Percentiles rank a stretch among this genome's conserved stretches.
phyloP scores from a whole-genome alignment of 768 basidiomycete genomes.

The Agaricus blazei region DNA sequence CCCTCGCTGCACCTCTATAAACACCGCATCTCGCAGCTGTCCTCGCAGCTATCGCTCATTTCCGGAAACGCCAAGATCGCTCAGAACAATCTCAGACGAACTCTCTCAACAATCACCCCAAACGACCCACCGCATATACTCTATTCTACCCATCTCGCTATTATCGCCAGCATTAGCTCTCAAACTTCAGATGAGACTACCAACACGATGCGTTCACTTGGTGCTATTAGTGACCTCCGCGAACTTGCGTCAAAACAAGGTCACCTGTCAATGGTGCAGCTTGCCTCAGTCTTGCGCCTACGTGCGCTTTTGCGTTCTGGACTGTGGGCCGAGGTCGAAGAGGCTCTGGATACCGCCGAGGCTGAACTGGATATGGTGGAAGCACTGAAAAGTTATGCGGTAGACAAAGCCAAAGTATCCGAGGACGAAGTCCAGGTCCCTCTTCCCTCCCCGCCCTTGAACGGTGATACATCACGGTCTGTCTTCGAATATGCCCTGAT shows the following conservation, averaged over 20 bases:
- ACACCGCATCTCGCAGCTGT: constrained; percentile 55
- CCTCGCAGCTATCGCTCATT: constrained; percentile 53
- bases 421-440: constrained; percentile 22
- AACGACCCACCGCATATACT: constrained; percentile 47
- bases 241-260: constrained; percentile 23
- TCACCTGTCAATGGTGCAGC: constrained; percentile 27
- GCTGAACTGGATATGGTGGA: constrained; percentile 47
- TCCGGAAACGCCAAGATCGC: constrained; percentile 52
- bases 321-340: constrained; percentile 45
- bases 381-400: constrained; percentile 28
- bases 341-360: constrained; percentile 48
- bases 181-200: constrained; percentile 11
- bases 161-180: constrained; percentile 35
- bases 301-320: constrained; percentile 53
- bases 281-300: constrained; percentile 39
- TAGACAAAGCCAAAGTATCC: neutral
- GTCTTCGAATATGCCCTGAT: constrained; percentile 26
- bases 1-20: constrained; percentile 60
- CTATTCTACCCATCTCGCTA: constrained; percentile 52
- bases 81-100: constrained; percentile 51
- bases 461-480: neutral
- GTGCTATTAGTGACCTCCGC: constrained; percentile 29
- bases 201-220: constrained; percentile 21
- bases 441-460: constrained; percentile 1
- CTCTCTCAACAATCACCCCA: constrained; percentile 38